These are phyloP conservation scores for Comarum palustre DNA, from an alignment of 306 rosid genomes.

Conservation along the genomic window DNA sequence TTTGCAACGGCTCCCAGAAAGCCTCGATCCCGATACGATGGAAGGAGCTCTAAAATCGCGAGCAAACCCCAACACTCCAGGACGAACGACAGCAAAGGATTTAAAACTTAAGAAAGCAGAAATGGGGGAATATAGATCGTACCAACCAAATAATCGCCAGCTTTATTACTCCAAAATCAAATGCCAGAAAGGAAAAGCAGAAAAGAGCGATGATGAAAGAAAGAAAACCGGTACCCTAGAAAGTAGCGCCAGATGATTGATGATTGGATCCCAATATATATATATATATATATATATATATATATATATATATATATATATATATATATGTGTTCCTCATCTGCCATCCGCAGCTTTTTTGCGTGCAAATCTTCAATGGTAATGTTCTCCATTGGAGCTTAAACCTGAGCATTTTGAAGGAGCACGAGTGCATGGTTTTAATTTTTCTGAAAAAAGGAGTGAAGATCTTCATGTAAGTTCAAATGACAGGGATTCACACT, in stretches of 20 bases:
- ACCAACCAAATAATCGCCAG: not conserved
- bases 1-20: not conserved
- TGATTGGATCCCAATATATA: slow-evolving; percentile 40
- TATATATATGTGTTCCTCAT: slow-evolving; percentile 19
- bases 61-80: not conserved
- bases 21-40: not conserved
- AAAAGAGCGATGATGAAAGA: slow-evolving; percentile 32
- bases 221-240: slow-evolving; percentile 33
- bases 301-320: no score
- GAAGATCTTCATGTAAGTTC: no score
- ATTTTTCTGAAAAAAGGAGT: no score
- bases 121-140: not conserved
- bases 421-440: no score
- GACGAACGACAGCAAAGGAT: not conserved
- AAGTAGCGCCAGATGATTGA: slow-evolving; percentile 48
- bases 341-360: slow-evolving; percentile 34
- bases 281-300: no score
- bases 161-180: slow-evolving; percentile 39
- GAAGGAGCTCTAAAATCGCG: not conserved
- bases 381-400: not conserved
- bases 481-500: no score
- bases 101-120: slow-evolving; percentile 2
- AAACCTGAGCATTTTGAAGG: not conserved
- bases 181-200: slow-evolving; percentile 38
- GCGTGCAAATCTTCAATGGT: not conserved